Base-by-base conservation (phyloP, 805 yeast genomes). In the Schwanniomyces occidentalis region DNA sequence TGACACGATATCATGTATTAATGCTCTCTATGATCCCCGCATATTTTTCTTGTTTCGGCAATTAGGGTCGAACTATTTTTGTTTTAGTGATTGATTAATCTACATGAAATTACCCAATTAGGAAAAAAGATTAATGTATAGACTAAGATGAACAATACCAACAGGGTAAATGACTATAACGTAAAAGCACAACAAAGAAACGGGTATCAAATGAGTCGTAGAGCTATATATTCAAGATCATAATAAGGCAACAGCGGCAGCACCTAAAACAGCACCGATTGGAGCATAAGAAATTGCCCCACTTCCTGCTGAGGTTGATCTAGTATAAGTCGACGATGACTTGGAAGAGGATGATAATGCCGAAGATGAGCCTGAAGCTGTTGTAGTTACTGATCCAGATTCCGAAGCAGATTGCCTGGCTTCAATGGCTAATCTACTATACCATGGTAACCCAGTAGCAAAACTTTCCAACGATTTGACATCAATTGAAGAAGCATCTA, bases 401-500 rank as follows among this genome's bases (percentile, higher is more conserved):
- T 18, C 28, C 10, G 38, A 24, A 12, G 30, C 32, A 16, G 16
- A 6, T 8, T 15, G n/a, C 13, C 10, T 10, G 6, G 46, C 41
- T 19, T 39, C 49, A 10, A 43, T 43, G 21, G 35, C 48, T 19
- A 55, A 36, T 27, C 61, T 48, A 6, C 54, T 46, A 51, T 55
- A 64, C 72, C 72, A 66, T 12, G 68, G 69, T 38, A 66, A 53
- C 16, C 49, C 42, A 9, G 68, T 59, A 23, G 69, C 71, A 46
- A 48, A 65, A 3, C 44, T 33, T 40, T 48, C 54, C 37, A 65
- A 49, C 21, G 38, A 42, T 16, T 40, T 36, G 37, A 59, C 42
- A 41, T 54, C 44, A 13, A 58, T 32, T 5, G 49, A 42, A 5
- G 60, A 27, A 32, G 58, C 41, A 27, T 54, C 47, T 43, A 65